Conservation (phyloP, 1,284 basidiomycete genomes). For the Cryptococcus sp. region DNA sequence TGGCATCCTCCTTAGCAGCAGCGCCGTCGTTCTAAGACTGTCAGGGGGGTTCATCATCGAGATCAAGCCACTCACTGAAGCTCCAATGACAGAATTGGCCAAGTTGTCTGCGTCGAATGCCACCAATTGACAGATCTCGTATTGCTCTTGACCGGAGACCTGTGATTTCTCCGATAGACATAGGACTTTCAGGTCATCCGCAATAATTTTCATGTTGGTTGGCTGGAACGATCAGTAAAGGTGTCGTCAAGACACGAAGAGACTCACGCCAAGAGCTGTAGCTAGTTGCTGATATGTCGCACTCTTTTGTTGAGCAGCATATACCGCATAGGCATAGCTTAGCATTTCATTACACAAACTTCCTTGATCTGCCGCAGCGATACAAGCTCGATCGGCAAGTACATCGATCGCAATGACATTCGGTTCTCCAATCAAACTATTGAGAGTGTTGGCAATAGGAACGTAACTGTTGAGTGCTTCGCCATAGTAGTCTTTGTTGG, state of each 20-base stretch:
- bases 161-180: not conserved
- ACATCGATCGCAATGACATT: conserved; percentile 2
- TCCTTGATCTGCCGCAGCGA: conserved; percentile 4
- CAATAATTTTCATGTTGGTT: conserved; percentile 6
- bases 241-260: not conserved
- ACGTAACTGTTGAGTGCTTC: not conserved
- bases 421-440: not conserved
- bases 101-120: not conserved
- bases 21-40: not conserved
- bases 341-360: conserved; percentile 6
- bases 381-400: conserved; percentile 5
- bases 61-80: not conserved
- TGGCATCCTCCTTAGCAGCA: not conserved
- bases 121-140: conserved; percentile 2
- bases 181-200: not conserved
- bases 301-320: conserved; percentile 4
- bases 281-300: conserved; percentile 3
- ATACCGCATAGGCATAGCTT: conserved; percentile 3
- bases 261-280: conserved; percentile 1
- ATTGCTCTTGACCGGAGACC: not conserved
- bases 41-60: not conserved
- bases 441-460: conserved; percentile 2
- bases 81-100: conserved; percentile 3
- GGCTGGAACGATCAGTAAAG: not conserved
- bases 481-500: not conserved